Conservation (phyloP, 495 filamentous ascomycete species). For the Glonium stellatum region DNA sequence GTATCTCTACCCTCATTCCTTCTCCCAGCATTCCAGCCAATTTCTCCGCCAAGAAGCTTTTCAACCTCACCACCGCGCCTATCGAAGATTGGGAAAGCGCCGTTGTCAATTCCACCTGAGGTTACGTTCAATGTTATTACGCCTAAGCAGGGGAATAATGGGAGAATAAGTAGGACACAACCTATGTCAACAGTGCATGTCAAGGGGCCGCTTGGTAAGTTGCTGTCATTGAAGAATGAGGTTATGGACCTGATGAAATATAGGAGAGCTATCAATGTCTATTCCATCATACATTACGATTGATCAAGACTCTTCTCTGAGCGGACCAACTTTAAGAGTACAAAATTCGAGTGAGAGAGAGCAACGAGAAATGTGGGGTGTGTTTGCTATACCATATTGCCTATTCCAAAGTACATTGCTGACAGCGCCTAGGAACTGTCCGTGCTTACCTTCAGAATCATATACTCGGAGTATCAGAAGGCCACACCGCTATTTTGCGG, state of each 20-base stretch:
- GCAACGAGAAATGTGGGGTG: slow-evolving; percentile 98
- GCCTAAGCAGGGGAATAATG: slow-evolving; percentile 42
- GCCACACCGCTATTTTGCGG: slow-evolving; percentile 84
- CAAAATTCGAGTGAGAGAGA: slow-evolving; percentile 54
- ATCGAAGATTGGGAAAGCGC: slow-evolving; percentile 78
- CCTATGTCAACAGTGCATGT: slow-evolving; percentile 57
- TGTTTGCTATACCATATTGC: slow-evolving; percentile 23
- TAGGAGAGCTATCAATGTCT: slow-evolving; percentile 63
- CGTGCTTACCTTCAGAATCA: slow-evolving; percentile 85
- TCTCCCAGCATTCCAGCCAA: slow-evolving; percentile 58
- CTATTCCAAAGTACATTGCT: slow-evolving; percentile 3
- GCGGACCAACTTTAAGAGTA: slow-evolving; percentile 60
- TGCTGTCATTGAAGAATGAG: background rate
- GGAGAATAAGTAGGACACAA: slow-evolving; percentile 43
- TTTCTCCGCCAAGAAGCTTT: slow-evolving; percentile 52
- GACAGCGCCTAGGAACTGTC: slow-evolving; percentile 59
- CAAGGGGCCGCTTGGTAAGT: slow-evolving; percentile 65
- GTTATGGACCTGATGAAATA: background rate
- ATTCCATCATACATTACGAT: slow-evolving; percentile 70
- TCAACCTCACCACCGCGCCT: slow-evolving; percentile 55
- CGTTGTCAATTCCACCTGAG: slow-evolving; percentile 75
- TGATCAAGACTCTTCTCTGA: slow-evolving; percentile 51
- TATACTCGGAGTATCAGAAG: slow-evolving; percentile 90
- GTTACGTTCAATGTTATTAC: slow-evolving; percentile 63
- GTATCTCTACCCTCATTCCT: slow-evolving; percentile 61